phyloP scores from a whole-genome alignment of 2,329 filamentous ascomycete species.

The Pseudopyrenochaeta lycopersici region DNA sequence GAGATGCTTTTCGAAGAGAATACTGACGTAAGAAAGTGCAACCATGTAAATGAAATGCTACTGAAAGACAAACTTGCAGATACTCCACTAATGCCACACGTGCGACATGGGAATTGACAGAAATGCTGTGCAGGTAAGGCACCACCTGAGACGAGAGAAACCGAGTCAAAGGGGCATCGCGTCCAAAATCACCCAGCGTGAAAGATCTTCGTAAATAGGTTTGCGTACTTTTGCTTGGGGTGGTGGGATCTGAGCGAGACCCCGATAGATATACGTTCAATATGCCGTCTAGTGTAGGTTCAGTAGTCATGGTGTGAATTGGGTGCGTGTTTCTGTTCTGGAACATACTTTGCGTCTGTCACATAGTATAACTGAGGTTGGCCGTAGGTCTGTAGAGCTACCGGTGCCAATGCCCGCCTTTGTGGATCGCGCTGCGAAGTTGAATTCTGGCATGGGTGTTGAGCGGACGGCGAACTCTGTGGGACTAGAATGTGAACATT shows the following conservation, averaged over 20 bases:
- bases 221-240: constrained; percentile 10
- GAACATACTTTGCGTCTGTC: constrained; percentile 37
- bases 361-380: constrained; percentile 41
- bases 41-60: neutral
- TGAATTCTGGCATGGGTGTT: constrained; percentile 23
- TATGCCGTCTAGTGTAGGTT: neutral
- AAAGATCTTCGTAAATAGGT: constrained; percentile 17
- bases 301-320: constrained; percentile 18
- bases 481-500: constrained; percentile 31
- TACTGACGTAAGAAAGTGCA: neutral
- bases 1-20: neutral
- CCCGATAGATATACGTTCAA: neutral
- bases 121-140: constrained; percentile 3
- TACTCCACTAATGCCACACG: neutral
- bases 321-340: constrained; percentile 20
- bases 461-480: constrained; percentile 23
- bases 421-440: constrained; percentile 32
- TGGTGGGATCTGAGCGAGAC: neutral
- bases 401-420: constrained; percentile 42
- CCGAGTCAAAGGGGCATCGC: constrained; percentile 24
- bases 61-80: no score
- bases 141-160: constrained; percentile 18
- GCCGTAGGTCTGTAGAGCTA: constrained; percentile 36
- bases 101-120: neutral
- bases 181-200: constrained; percentile 21